These are phyloP conservation scores for Tuctoria greenei DNA, from an alignment of 176 grass and related monocot genomes.

Conservation along the genomic window DNA sequence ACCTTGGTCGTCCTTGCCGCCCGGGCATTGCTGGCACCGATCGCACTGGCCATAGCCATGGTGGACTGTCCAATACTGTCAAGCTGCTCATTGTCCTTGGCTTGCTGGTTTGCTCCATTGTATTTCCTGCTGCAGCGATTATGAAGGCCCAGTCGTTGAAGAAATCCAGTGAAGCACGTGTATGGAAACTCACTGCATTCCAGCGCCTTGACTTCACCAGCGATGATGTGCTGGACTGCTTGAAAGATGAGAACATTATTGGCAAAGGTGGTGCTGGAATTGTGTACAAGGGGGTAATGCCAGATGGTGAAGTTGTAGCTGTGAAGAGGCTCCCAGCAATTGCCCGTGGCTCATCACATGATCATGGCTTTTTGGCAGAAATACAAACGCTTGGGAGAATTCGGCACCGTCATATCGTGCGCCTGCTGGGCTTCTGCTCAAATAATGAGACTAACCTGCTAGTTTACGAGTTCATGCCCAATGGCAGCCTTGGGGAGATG, in stretches of 20 bases:
- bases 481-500: constrained; percentile 91
- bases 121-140: constrained; percentile 67
- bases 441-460: constrained; percentile 96
- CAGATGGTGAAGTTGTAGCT: constrained; percentile 69
- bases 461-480: constrained; percentile 97
- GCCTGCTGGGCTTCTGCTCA: constrained; percentile 86
- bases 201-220: constrained; percentile 90
- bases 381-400: constrained; percentile 98
- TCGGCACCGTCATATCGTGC: constrained; percentile 91
- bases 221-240: constrained; percentile 76
- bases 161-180: constrained; percentile 65
- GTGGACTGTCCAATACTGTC: constrained; percentile 57
- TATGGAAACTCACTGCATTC: constrained; percentile 96
- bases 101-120: constrained; percentile 75
- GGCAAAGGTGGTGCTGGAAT: constrained; percentile 98
- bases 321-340: constrained; percentile 89
- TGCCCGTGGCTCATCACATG: constrained; percentile 73
- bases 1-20: constrained; percentile 67
- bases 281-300: constrained; percentile 90
- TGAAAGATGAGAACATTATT: constrained; percentile 98
- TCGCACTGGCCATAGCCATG: constrained; percentile 36
- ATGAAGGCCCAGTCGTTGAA: constrained; percentile 85
- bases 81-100: constrained; percentile 84
- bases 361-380: constrained; percentile 92
- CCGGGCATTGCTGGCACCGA: constrained; percentile 32